Evolutionary conservation across 768 basidiomycete species (phyloP), one percentile per base, ranked within the genome.

Genomic region (Trichaptum fuscoviolaceum): DNA sequence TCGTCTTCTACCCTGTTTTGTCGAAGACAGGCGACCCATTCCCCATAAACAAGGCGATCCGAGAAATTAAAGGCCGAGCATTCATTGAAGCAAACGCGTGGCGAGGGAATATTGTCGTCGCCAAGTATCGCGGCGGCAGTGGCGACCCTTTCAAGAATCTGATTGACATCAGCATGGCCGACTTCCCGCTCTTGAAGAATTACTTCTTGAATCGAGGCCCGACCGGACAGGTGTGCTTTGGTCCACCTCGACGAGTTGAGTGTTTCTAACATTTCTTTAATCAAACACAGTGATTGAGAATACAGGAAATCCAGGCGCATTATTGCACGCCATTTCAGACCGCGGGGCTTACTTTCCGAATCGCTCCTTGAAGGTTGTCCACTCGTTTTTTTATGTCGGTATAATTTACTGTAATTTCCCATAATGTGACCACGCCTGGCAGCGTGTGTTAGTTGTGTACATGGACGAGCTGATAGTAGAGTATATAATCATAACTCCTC

Each of bases 11-110:
- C 70, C 91, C 92, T 1, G 79, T 82, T 62, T 74, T 90, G 42
- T 90, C 91, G 63, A 88, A 90, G 66, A 90, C 92, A 70, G 89
- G 88, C 57, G 90, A 89, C 87, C 84, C 89, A 17, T 93, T 93
- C 76, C 92, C 92, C 1, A 74, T 90, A 71, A 93, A 93, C 79
- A 89, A 88, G 72, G 83, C 82, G 69, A 83, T 93, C 67, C 84
- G 85, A 26, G 91, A 92, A 64, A 88, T 92, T 67, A 91, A 93
- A 75, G 89, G 85, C 24, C 74, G 75, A 35, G 73, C 76, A 23
- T 92, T 83, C 76, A 61, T 18, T 23, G 90, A 91, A 73, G 82
- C 84, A 64, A 71, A 71, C 65, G 89, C 91, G 57, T 93, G 92
- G 92, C 84, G 90, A 62, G 92, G 92, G 25, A 92, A 92, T 76